Base-by-base conservation (phyloP, 805 yeast species). In the Metschnikowia amazonensis region DNA sequence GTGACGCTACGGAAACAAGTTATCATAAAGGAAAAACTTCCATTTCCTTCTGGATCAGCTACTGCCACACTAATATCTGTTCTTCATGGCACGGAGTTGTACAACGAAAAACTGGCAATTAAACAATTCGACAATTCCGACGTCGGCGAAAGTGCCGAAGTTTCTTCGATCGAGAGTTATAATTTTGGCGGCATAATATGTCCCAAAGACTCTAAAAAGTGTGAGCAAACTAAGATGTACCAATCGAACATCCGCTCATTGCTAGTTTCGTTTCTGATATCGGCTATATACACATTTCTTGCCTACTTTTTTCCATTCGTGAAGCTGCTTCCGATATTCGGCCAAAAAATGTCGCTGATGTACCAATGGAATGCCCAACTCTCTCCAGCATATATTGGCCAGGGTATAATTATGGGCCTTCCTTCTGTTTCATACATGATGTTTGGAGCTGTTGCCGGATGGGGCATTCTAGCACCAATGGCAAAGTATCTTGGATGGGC, bases 361-460 rank as follows among this genome's bases (percentile, higher is more conserved):
- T 86, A 87, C 64, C 73, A 86, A 37, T 87, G 97, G 94, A 82
- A 85, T 48, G 77, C 94, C 48, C 96, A 94, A 62, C 97, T 97
- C 0, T 89, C 97, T 0, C 99, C 99, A 0, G 98, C 98, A 0
- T 92, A 92, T 61, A 77, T 94, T 29, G 99, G 99, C 2, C 99
- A 92, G 65, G 99, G 99, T 3, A 89, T 94, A 33, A 92, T 92
- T 46, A 92, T 92, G 99, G 99, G 99, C 0, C 69, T 89, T 6
- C 87, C 90, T 1, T 89, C 98, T 0, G 95, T 89, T 0, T 75
- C 88, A 8, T 86, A 89, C 51, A 92, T 92, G 99, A 66, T 92
- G 34, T 76, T 89, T 54, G 99, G 99, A 2, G 82, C 95, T 18
- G 51, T 92, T 1, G 59, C 90, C 4, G 99, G 99, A 0, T 92